Percentiles rank a stretch among this genome's conserved stretches.
Conservation (phyloP, 2,329 filamentous ascomycete species). For the Fusarium clavum region DNA sequence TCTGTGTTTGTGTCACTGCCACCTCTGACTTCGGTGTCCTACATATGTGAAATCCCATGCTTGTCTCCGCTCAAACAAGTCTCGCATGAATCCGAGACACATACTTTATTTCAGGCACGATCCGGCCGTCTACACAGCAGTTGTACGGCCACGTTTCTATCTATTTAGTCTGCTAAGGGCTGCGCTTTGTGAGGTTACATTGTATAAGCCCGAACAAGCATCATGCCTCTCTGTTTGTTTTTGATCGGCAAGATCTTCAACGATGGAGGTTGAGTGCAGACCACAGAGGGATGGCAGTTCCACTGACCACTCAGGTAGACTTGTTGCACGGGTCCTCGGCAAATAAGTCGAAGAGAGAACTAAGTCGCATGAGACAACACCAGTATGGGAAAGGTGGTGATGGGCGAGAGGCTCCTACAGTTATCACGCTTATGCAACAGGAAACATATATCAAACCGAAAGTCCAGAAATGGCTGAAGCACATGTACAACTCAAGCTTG, state of each 20-base stretch:
- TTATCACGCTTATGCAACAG: not conserved
- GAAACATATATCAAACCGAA: not conserved
- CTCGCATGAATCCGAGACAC: constrained; percentile 16
- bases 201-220: constrained; percentile 15
- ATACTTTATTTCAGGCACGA: constrained; percentile 14
- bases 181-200: constrained; percentile 10
- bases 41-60: constrained; percentile 1
- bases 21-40: constrained; percentile 9
- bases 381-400: constrained; percentile 13
- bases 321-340: not conserved
- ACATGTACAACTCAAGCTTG: not conserved
- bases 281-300: constrained; percentile 2
- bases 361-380: constrained; percentile 5
- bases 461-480: not conserved
- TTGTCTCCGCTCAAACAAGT: constrained; percentile 13
- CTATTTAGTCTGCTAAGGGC: constrained; percentile 5
- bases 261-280: constrained; percentile 23
- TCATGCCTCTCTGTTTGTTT: constrained; percentile 4
- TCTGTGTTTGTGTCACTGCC: constrained; percentile 5
- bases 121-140: constrained; percentile 22
- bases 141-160: constrained; percentile 29
- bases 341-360: not conserved
- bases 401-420: constrained; percentile 13
- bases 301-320: not conserved
- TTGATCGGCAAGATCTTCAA: constrained; percentile 38